Percentiles rank a stretch among this genome's conserved stretches.
Evolutionary conservation across 1,139 yeast genomes (phyloP).

Genomic region (Pichia sp.): DNA sequence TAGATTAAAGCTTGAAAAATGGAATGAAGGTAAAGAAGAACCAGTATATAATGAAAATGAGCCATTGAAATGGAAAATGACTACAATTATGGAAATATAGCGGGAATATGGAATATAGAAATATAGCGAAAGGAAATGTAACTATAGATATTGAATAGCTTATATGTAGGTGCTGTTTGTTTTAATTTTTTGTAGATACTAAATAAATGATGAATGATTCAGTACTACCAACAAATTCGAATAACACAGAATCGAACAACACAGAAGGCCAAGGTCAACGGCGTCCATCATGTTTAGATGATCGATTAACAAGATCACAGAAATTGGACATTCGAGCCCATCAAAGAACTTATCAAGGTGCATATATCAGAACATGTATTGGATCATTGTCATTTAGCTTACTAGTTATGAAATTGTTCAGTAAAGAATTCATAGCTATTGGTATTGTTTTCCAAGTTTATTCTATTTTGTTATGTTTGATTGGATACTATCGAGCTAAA

Average conservation of each 20-base stretch:
- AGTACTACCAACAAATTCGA: too few relatives aligned
- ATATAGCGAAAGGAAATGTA: too few relatives aligned
- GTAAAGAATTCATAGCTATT: slow-evolving; percentile 45
- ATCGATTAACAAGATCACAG: slow-evolving; percentile 30
- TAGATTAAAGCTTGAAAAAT: slow-evolving; percentile 37
- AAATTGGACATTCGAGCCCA: slow-evolving; percentile 53
- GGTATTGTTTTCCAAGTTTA: slow-evolving; percentile 49
- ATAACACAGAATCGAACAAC: too few relatives aligned
- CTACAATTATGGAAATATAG: slow-evolving; percentile 26
- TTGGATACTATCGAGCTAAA: slow-evolving; percentile 42
- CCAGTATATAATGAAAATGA: slow-evolving; percentile 14
- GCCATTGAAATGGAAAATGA: slow-evolving; percentile 49
- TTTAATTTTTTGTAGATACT: neutral
- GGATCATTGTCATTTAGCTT: slow-evolving; percentile 30
- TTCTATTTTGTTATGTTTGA: slow-evolving; percentile 42
- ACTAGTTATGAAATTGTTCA: slow-evolving; percentile 45
- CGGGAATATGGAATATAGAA: too few relatives aligned
- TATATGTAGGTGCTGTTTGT: neutral
- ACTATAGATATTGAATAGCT: too few relatives aligned
- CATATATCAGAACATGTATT: slow-evolving; percentile 49
- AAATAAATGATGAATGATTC: neutral
- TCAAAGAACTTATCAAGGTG: slow-evolving; percentile 58
- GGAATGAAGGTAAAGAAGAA: slow-evolving; percentile 2
- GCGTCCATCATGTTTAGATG: slow-evolving; percentile 26
- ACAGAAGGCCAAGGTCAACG: slow-evolving; percentile 3